Evolutionary conservation across 1,284 basidiomycete genomes (phyloP), one percentile per base, ranked within the genome.

Genomic region (Amylostereum chailletii): DNA sequence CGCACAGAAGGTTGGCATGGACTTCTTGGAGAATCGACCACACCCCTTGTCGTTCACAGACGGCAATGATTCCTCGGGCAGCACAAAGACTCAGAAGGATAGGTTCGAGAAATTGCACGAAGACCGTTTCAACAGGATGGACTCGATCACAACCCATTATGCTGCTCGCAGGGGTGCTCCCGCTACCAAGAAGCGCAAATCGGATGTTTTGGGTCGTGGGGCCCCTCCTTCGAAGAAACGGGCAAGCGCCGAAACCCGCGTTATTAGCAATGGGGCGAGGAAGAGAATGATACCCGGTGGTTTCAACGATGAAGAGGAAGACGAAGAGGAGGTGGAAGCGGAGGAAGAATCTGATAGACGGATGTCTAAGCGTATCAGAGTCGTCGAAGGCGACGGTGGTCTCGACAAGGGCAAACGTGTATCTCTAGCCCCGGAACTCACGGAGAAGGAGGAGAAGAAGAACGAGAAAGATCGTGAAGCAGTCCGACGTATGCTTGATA

Each of bases 111-210:
- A 72, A 56, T 61, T 70, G 34, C 86, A 90, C 58, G 74, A 81
- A 49, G 70, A 74, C 37, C 73, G 76, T 50, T 89, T 89, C 59
- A 66, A 66, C 48, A 82, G 79, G 70, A 90, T 90, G 87, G 81
- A 86, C 55, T 81, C 85, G 2, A 88, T 90, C 57, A 71, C 78
- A 27, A 71, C 60, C 48, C 79, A 80, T 52, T 76, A 81, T 51
- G 71, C 81, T 9, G 78, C 75, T 45, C 71, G 71, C 43, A 71
- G 76, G 30, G 65, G 63, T 8, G 43, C 32, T 71, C 69, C 48
- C 61, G 64, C 54, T 26, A 61, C 63, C 45, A 65, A 68, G 59
- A 71, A 72, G 62, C 64, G 73, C 58, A 70, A 75, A 55, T 65
- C 70, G 39, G 68, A 70, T 45, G 61, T 59, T 33, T 43, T 72